Conservation (phyloP, 345 rosid species). For the Corymbia maculata region DNA sequence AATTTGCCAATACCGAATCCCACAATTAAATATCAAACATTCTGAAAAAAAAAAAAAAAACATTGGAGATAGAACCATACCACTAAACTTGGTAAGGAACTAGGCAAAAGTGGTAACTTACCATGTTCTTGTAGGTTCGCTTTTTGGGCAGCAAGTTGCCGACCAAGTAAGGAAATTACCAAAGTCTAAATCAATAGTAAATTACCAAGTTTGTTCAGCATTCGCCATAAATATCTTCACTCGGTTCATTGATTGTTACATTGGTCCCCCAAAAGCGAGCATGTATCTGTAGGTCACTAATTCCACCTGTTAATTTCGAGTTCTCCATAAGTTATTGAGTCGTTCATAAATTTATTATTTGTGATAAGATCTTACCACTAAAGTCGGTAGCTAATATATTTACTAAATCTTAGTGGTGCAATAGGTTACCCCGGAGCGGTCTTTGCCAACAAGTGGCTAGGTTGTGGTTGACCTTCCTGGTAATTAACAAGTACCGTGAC, state of each 20-base stretch:
- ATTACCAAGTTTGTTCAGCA: too few species aligned
- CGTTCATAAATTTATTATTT: not conserved
- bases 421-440: accelerated
- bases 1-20: not conserved
- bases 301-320: not conserved
- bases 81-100: not conserved
- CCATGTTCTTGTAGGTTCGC: not conserved
- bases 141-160: not conserved
- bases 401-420: not conserved
- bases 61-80: not conserved
- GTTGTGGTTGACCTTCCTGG: not conserved
- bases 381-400: not conserved
- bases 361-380: not conserved
- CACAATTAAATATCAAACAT: too few species aligned
- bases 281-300: too few species aligned
- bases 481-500: too few species aligned
- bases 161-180: not conserved
- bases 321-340: not conserved
- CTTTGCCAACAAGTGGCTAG: accelerated
- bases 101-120: not conserved
- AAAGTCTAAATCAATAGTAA: not conserved
- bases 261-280: too few species aligned
- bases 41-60: not conserved
- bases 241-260: too few species aligned
- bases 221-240: too few species aligned